A percentile compares a stretch with the other conserved stretches of the same genome.
phyloP scores from a whole-genome alignment of 768 basidiomycete genomes.

The Panaeolus cyanescens region DNA sequence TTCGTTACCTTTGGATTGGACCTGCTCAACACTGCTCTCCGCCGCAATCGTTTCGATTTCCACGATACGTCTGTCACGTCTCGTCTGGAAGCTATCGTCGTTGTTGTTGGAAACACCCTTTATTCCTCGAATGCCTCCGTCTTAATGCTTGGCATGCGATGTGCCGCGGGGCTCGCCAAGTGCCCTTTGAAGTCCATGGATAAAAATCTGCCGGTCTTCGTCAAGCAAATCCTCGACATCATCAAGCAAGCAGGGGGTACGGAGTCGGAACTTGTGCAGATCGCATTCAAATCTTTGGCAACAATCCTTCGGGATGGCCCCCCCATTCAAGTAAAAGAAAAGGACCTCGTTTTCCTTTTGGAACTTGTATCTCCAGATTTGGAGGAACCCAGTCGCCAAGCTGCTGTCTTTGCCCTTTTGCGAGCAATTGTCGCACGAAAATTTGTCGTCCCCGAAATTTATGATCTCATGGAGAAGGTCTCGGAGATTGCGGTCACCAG shows the following conservation, averaged over 20 bases:
- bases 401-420: conserved; percentile 83
- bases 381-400: conserved; percentile 86
- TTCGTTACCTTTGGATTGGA: conserved; percentile 94
- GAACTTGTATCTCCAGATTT: conserved; percentile 87
- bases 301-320: conserved; percentile 90
- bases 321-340: conserved; percentile 80
- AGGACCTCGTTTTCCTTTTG: conserved; percentile 84
- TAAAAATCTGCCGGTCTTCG: conserved; percentile 78
- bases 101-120: conserved; percentile 87
- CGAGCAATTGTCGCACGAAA: conserved; percentile 89
- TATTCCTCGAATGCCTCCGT: conserved; percentile 83
- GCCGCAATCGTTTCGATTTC: conserved; percentile 86
- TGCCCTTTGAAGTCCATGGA: conserved; percentile 80
- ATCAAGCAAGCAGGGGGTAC: conserved; percentile 82
- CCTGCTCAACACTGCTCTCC: conserved; percentile 83
- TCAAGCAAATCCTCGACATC: conserved; percentile 82
- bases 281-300: conserved; percentile 84
- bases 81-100: conserved; percentile 86
- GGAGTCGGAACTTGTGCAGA: conserved; percentile 88
- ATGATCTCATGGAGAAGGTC: conserved; percentile 94
- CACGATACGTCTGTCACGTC: conserved; percentile 69
- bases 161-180: conserved; percentile 76
- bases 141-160: conserved; percentile 73
- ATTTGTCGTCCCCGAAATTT: conserved; percentile 94
- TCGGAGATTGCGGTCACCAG: conserved; percentile 92